Evolutionary conservation across 257 asterid genomes (phyloP), one percentile per base, ranked within the genome.

Genomic region (Perilla frutescens): DNA sequence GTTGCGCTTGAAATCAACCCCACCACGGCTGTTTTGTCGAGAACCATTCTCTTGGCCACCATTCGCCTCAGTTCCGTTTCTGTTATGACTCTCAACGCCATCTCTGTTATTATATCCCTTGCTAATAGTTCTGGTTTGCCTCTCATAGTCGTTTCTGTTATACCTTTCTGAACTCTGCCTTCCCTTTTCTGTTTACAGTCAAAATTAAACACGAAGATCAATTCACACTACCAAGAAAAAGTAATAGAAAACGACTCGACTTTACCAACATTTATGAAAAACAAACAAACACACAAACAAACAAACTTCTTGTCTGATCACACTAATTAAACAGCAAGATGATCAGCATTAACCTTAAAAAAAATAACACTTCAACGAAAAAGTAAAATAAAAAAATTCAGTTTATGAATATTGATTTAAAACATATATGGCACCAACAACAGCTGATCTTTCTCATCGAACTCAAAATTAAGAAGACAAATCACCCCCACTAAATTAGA

Each of bases 101-200:
- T 41, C 7, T 26, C 55, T 56, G 56, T 34, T 34, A 4, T 20
- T 26, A 44, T 64, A 26, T 5, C 20, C 8, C 37, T 44, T 26
- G 11, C 43, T 1, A 43, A 4, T n/a, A 10, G 43, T 44, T 2
- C 20, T 32, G 55, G 1, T 43, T 20, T 41, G 32, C 34, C 68
- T 62, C 4, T 40, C 39, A 3, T 3, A 0, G 36, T 39, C 13
- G 8, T 12, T 32, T 5, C 26, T 12, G 64, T 32, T 34, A 1
- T 34, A 14, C 58, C 36, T 47, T 44, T 44, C 49, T 44, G 12
- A 7, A 1, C 13, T n/a, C 3, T 32, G 15, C 55, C 63, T 68
- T 9, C 37, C 73, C 39, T 4, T 40, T 11, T 37, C 64, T 68
- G 74, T 36, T 53, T 59, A 32, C 13, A 54, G 6, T 48, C 34